Percentiles rank a stretch among this genome's conserved stretches.
These are phyloP conservation scores for Colletotrichum horii DNA, from an alignment of 2,329 filamentous ascomycete species.

Conservation along the genomic window DNA sequence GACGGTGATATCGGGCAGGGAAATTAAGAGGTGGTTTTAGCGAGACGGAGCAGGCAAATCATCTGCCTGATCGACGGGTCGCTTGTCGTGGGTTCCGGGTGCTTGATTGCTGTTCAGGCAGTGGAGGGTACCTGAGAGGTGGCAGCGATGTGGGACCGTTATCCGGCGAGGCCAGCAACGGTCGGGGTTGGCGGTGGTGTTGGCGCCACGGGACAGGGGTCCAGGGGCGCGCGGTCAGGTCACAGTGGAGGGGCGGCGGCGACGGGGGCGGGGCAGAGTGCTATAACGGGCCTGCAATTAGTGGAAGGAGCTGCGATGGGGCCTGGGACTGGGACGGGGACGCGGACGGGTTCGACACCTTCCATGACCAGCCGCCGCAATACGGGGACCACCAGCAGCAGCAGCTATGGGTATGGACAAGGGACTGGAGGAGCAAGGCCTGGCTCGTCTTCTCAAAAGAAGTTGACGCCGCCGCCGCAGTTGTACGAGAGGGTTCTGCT, in stretches of 20 bases:
- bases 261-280: background rate
- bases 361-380: background rate
- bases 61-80: background rate
- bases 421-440: background rate
- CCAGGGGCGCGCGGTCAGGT: background rate
- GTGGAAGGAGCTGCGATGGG: background rate
- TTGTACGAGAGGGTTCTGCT: slow-evolving; percentile 12
- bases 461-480: slow-evolving; percentile 18
- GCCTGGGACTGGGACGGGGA: background rate
- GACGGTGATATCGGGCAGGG: background rate
- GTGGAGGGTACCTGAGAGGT: background rate
- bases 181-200: background rate
- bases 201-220: background rate
- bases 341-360: background rate
- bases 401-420: background rate
- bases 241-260: background rate
- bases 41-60: background rate
- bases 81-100: background rate
- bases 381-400: background rate
- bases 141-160: background rate
- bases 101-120: background rate
- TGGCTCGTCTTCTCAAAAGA: background rate
- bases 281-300: slow-evolving; percentile 15
- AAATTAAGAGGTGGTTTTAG: slow-evolving; percentile 3
- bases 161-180: background rate